Conservation (phyloP, 139 green algal species). For the Volvox africanus region DNA sequence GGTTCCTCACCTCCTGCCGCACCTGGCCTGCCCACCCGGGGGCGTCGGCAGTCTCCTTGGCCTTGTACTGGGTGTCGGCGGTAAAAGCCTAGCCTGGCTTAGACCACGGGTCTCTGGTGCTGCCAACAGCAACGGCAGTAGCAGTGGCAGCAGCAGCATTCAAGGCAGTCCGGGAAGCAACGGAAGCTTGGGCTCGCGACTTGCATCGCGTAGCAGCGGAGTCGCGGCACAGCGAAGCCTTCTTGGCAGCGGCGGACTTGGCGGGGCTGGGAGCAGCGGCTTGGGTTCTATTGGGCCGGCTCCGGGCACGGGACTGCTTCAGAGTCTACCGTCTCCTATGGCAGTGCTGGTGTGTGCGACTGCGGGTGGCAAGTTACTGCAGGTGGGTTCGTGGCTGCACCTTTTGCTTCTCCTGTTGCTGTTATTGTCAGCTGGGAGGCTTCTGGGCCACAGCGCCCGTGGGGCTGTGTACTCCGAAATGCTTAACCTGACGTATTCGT, state of each 20-base stretch:
- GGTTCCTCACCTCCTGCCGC: not conserved
- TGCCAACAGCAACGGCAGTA: not conserved
- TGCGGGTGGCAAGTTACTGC: constrained; percentile 14
- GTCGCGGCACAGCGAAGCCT: not conserved
- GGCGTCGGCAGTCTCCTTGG: not conserved
- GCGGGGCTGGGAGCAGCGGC: not conserved
- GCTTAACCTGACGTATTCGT: no score
- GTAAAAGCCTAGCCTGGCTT: not conserved
- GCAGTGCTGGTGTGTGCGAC: not conserved
- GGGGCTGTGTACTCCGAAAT: no score
- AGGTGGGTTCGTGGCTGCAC: constrained; percentile 17
- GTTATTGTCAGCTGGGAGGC: no score
- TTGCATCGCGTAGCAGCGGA: not conserved
- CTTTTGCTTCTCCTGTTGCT: no score
- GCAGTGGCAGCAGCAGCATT: not conserved
- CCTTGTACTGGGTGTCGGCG: not conserved
- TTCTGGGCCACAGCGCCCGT: no score
- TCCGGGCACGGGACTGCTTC: not conserved
- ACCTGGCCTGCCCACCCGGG: not conserved
- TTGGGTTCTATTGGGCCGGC: not conserved
- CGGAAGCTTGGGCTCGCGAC: not conserved
- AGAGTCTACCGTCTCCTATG: constrained; percentile 1
- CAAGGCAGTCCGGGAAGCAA: not conserved
- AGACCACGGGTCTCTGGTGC: not conserved
- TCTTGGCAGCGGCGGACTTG: not conserved